These are phyloP conservation scores for Entomortierella beljakovae DNA, from an alignment of 192 early-diverging fungal species.

Conservation along the genomic window DNA sequence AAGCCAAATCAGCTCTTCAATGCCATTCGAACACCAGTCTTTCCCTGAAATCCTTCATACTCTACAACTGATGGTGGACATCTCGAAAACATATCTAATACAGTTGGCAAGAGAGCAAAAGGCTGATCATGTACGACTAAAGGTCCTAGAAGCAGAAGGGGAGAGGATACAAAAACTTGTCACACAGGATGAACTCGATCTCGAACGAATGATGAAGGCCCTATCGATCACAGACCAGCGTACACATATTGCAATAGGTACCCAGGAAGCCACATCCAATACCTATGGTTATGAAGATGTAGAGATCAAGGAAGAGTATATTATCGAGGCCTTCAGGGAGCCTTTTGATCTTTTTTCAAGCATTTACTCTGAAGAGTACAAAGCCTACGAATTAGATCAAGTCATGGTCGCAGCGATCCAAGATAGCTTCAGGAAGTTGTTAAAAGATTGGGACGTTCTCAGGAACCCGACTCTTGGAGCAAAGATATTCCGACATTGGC, in stretches of 20 bases:
- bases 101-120: constrained; percentile 68
- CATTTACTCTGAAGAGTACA: constrained; percentile 68
- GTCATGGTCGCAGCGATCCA: constrained; percentile 64
- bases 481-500: constrained; percentile 67
- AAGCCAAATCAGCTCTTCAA: constrained; percentile 60
- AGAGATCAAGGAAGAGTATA: constrained; percentile 47
- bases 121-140: constrained; percentile 57
- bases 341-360: constrained; percentile 67
- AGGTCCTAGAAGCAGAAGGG: constrained; percentile 57
- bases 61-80: constrained; percentile 76
- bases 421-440: constrained; percentile 42
- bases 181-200: constrained; percentile 51
- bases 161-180: constrained; percentile 43
- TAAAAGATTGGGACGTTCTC: constrained; percentile 75
- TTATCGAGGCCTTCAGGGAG: constrained; percentile 59
- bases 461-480: constrained; percentile 66
- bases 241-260: constrained; percentile 37
- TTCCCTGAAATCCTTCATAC: constrained; percentile 86
- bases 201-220: constrained; percentile 60
- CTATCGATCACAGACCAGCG: constrained; percentile 61
- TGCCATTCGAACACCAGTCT: constrained; percentile 65
- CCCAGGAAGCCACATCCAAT: constrained; percentile 32
- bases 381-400: constrained; percentile 71
- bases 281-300: constrained; percentile 34
- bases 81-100: constrained; percentile 75